A percentile compares a stretch with the other conserved stretches of the same genome.
Conservation (phyloP, 768 basidiomycete genomes). For the Russula dissimulans region DNA sequence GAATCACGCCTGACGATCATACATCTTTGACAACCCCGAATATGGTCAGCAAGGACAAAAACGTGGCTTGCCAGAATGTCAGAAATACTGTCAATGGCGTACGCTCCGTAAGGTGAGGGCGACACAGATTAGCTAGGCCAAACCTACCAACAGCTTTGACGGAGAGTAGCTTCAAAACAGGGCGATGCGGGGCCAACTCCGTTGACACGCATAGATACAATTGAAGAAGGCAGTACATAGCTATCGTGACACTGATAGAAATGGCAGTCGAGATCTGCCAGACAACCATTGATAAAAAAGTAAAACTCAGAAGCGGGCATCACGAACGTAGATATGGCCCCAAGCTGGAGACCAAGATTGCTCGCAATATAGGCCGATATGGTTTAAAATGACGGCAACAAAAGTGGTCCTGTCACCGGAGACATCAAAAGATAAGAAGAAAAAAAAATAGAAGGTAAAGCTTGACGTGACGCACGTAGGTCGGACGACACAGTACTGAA, state of each 20-base stretch:
- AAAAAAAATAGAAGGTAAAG: background rate
- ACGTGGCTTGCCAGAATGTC: slow-evolving; percentile 68
- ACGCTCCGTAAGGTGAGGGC: background rate
- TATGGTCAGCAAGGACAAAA: slow-evolving; percentile 46
- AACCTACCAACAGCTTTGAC: slow-evolving; percentile 62
- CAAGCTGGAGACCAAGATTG: slow-evolving; percentile 57
- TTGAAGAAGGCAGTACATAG: slow-evolving; percentile 73
- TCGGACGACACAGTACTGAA: slow-evolving; percentile 63
- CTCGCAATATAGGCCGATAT: slow-evolving; percentile 63
- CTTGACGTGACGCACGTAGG: slow-evolving; percentile 35
- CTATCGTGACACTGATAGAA: slow-evolving; percentile 62
- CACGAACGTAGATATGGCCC: slow-evolving; percentile 58
- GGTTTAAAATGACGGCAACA: slow-evolving; percentile 52
- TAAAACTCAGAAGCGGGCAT: background rate
- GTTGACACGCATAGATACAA: slow-evolving; percentile 50
- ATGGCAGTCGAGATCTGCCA: slow-evolving; percentile 48
- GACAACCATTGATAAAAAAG: background rate
- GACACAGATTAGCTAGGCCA: background rate
- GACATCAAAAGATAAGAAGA: background rate
- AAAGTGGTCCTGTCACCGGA: slow-evolving; percentile 39
- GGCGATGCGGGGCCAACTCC: slow-evolving; percentile 48
- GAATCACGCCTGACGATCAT: slow-evolving; percentile 18
- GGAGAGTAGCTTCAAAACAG: slow-evolving; percentile 59
- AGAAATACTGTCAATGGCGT: slow-evolving; percentile 42
- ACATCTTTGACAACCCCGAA: slow-evolving; percentile 59